Percentiles rank a stretch among this genome's conserved stretches.
phyloP scores from a whole-genome alignment of 805 yeast species.

The Millerozyma acaciae region DNA sequence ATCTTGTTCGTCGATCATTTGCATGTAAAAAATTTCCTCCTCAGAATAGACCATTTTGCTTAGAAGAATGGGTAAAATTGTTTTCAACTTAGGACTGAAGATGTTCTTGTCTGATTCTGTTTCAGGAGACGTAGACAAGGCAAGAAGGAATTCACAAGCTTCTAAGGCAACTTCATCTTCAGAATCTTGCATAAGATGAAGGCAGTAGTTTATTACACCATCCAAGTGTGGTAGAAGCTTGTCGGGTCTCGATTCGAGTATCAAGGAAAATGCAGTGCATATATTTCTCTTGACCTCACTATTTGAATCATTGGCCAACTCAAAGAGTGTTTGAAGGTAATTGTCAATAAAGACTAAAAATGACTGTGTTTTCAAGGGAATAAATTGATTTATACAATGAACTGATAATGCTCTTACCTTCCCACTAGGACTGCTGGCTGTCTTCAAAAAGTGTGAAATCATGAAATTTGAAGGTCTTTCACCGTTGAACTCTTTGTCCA shows the following conservation, averaged over 20 bases:
- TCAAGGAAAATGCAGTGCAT: constrained; percentile 67
- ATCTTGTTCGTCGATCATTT: constrained; percentile 64
- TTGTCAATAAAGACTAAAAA: constrained; percentile 62
- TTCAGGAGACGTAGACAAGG: constrained; percentile 65
- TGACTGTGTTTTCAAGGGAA: constrained; percentile 65
- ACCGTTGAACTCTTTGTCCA: constrained; percentile 64
- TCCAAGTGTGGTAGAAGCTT: constrained; percentile 72
- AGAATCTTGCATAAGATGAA: constrained; percentile 65
- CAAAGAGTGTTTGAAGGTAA: constrained; percentile 61
- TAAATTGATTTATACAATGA: constrained; percentile 71
- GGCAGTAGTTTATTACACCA: constrained; percentile 81
- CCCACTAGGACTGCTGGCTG: constrained; percentile 37
- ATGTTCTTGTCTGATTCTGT: constrained; percentile 31
- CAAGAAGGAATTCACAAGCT: constrained; percentile 87
- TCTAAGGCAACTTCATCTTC: constrained; percentile 75
- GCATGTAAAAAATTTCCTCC: constrained; percentile 65
- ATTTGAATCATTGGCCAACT: constrained; percentile 59
- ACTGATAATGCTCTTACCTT: constrained; percentile 60
- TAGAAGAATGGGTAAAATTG: constrained; percentile 73
- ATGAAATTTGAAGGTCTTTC: constrained; percentile 65
- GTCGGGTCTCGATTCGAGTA: constrained; percentile 77
- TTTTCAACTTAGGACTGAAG: constrained; percentile 53
- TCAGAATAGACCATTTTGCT: constrained; percentile 85
- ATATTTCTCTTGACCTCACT: constrained; percentile 66
- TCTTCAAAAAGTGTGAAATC: constrained; percentile 59